A percentile compares a stretch with the other conserved stretches of the same genome.
phyloP scores from a whole-genome alignment of 108 stramenopile species.

The Epithemia pelagica region DNA sequence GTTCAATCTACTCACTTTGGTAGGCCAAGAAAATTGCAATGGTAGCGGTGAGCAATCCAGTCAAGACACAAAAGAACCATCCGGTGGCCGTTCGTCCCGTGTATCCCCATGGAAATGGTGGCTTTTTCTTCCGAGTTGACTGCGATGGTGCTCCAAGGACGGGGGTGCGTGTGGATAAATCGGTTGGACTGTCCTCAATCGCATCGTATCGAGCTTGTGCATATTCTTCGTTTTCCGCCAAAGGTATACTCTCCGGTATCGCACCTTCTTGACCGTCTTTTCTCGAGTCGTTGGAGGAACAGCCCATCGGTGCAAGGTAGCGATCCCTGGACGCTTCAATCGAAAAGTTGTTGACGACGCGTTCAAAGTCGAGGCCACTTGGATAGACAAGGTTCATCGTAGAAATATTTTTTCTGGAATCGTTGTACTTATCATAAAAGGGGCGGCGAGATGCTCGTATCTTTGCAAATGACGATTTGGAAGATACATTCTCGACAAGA shows the following conservation, averaged over 20 bases:
- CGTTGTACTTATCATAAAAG: background rate
- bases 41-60: slow-evolving; percentile 22
- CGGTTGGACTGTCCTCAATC: slow-evolving; percentile 2
- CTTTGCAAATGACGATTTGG: background rate
- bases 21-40: slow-evolving; percentile 1
- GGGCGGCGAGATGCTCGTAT: background rate
- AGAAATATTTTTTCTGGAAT: background rate
- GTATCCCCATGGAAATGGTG: slow-evolving; percentile 6
- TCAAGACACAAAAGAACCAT: slow-evolving; percentile 17
- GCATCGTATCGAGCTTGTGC: background rate
- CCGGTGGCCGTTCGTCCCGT: slow-evolving; percentile 19
- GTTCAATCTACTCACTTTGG: background rate
- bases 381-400: slow-evolving; percentile 1
- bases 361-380: slow-evolving; percentile 33
- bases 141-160: background rate
- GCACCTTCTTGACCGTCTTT: background rate
- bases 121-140: background rate
- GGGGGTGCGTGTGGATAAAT: background rate
- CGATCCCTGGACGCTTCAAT: slow-evolving; percentile 22
- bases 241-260: slow-evolving; percentile 5
- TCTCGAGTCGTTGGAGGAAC: background rate
- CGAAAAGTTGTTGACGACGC: slow-evolving; percentile 34
- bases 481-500: background rate
- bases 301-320: background rate
- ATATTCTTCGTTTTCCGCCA: background rate